Conservation (phyloP, 768 basidiomycete species). For the Calocybe gangraenosa region DNA sequence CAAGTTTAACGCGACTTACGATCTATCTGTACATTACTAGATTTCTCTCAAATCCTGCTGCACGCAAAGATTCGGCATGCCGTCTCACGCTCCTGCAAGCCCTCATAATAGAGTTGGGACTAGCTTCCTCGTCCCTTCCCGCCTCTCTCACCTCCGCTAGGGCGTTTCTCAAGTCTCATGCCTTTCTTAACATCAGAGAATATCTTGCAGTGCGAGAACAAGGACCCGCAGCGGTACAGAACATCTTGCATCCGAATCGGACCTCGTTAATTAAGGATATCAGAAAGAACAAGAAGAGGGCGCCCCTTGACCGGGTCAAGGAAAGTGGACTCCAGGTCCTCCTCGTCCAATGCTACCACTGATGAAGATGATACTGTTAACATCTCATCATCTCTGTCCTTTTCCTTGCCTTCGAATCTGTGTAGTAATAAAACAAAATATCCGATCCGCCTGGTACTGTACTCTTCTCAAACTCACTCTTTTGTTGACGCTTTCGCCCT, state of each 20-base stretch:
- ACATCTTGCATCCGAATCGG: slow-evolving; percentile 59
- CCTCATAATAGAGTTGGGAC: slow-evolving; percentile 76
- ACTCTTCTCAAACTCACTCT: too few relatives aligned
- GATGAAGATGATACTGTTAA: too few relatives aligned
- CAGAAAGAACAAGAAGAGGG: slow-evolving; percentile 36
- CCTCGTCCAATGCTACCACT: slow-evolving; percentile 43
- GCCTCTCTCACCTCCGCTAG: slow-evolving; percentile 62
- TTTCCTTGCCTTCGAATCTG: too few relatives aligned
- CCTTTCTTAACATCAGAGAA: slow-evolving; percentile 69
- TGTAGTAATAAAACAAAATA: too few relatives aligned
- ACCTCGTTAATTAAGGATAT: slow-evolving; percentile 61
- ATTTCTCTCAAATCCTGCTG: slow-evolving; percentile 49
- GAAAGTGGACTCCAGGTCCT: slow-evolving; percentile 59
- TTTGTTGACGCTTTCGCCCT: too few relatives aligned
- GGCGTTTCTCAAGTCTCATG: slow-evolving; percentile 58
- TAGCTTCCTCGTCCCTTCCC: slow-evolving; percentile 48
- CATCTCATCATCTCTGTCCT: too few relatives aligned
- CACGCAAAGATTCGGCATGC: slow-evolving; percentile 35
- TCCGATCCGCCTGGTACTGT: too few relatives aligned
- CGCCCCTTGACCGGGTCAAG: slow-evolving; percentile 58
- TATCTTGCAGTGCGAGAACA: slow-evolving; percentile 64
- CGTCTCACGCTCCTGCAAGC: slow-evolving; percentile 66
- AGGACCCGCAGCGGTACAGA: slow-evolving; percentile 57
- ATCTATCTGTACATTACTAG: slow-evolving; percentile 22
- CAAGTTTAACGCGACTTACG: too few relatives aligned